phyloP scores from a whole-genome alignment of 108 stramenopile genomes.

The Nitzschia sp. region DNA sequence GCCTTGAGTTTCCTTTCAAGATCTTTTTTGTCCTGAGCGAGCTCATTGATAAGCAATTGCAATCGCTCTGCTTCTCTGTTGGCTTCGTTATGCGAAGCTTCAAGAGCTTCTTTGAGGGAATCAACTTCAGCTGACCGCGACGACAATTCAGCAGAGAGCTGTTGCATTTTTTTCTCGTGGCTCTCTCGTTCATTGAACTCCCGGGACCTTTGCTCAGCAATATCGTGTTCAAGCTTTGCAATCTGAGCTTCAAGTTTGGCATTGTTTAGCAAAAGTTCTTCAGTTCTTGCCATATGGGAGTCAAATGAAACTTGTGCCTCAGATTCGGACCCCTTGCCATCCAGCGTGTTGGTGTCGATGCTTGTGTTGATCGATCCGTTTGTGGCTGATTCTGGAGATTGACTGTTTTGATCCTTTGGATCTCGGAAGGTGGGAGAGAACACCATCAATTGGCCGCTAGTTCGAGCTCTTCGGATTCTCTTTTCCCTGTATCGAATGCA shows the following conservation, averaged over 20 bases:
- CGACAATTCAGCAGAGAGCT: conserved; percentile 5
- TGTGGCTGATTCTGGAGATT: background rate
- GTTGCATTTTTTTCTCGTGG: background rate
- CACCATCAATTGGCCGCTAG: conserved; percentile 37
- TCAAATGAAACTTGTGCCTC: background rate
- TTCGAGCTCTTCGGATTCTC: conserved; percentile 27
- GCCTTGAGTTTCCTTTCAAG: conserved; percentile 9
- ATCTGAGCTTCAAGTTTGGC: conserved; percentile 22
- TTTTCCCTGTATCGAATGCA: conserved; percentile 3
- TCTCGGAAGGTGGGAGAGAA: conserved; percentile 25
- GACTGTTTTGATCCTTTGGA: background rate
- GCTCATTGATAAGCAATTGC: too few relatives aligned
- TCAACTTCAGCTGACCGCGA: background rate
- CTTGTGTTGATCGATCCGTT: background rate
- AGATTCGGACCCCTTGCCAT: too few relatives aligned
- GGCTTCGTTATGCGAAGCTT: background rate
- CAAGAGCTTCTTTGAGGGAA: background rate
- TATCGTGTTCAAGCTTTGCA: conserved; percentile 4
- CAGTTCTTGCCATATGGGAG: conserved; percentile 10
- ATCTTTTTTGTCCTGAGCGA: background rate
- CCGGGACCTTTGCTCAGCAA: conserved; percentile 17
- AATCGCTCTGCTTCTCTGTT: conserved; percentile 8
- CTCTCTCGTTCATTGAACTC: conserved; percentile 4
- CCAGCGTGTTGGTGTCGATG: background rate
- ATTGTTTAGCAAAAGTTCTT: conserved; percentile 17